Base-by-base conservation (phyloP, 257 asterid genomes). In the Nicotiana sylvestris region DNA sequence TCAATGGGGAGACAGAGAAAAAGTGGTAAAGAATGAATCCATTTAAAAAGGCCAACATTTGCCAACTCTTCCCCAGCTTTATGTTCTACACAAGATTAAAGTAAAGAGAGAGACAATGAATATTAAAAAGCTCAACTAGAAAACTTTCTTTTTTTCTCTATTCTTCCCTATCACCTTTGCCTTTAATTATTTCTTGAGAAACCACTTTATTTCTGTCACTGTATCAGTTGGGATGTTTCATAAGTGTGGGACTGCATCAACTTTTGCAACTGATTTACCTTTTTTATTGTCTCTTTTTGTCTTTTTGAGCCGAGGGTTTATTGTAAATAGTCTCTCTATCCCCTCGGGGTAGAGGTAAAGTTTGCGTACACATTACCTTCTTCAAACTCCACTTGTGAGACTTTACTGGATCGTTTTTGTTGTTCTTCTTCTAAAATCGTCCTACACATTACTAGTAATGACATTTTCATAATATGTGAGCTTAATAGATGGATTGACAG, bases 101-200 rank as follows among this genome's bases (percentile, higher is more conserved):
- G 79, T 72, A 4, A 1, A 46, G 27, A 72, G 35, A 72, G 15
- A 25, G 39, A 72, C 43, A 70, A 70, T 70, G 35, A 70, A n/a
- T 39, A 10, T 43, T 39, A 21, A 70, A 69, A 43, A 32, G 12
- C 21, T 4, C 11, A 43, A n/a, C 12, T 70, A 39, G 5, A 3
- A 61, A 43, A 70, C 30, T n/a, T 58, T 77, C 2, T 76, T 27
- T 53, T 30, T 43, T 3, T 3, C 43, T 78, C 11, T 37, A 10
- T 78, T 78, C 32, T 58, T 78, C 18, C 27, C 25, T 35, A 58
- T 43, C 51, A 43, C 70, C 15, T 56, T 37, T 61, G 35, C 55
- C 74, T 79, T 79, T 64, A 61, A 79, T 79, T 35, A 37, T 79
- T 61, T 12, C 82, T 35, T 65, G 17, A 60, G 82, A 60, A 79